Conservation (phyloP, 768 basidiomycete genomes). For the Nidularia sp. region DNA sequence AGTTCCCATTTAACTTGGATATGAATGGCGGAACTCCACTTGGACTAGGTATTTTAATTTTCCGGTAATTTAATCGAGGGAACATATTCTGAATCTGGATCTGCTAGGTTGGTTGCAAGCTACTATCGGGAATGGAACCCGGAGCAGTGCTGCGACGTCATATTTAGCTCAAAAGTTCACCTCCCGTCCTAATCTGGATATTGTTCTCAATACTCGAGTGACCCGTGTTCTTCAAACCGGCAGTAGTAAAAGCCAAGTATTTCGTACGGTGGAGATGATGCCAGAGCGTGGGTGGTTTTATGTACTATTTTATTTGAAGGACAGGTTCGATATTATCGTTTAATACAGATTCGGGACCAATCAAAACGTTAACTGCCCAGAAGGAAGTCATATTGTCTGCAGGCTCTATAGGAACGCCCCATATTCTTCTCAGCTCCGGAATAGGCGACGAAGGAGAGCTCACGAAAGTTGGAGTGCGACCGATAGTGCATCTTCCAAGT, state of each 20-base stretch:
- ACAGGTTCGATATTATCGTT: background rate
- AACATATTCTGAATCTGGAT: background rate
- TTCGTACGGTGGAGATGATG: constrained; percentile 7
- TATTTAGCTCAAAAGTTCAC: constrained; percentile 8
- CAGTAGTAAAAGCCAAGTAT: background rate
- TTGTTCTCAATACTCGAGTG: constrained; percentile 12
- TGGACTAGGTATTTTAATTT: constrained; percentile 5
- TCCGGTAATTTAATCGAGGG: background rate
- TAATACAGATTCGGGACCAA: background rate
- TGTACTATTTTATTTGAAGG: background rate
- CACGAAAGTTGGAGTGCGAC: constrained; percentile 6
- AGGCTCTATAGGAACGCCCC: constrained; percentile 22
- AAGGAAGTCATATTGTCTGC: constrained; percentile 27
- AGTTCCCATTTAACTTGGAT: constrained; percentile 19
- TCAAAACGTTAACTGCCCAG: constrained; percentile 6
- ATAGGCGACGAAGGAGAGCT: constrained; percentile 17
- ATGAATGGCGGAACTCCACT: constrained; percentile 18
- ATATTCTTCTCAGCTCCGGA: constrained; percentile 19
- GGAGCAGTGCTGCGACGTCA: constrained; percentile 11
- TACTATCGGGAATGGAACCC: constrained; percentile 5
- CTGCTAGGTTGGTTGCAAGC: constrained; percentile 7
- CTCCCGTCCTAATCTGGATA: constrained; percentile 9
- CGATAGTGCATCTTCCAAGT: constrained; percentile 13
- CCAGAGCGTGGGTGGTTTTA: background rate
- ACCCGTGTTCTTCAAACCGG: constrained; percentile 10